These are phyloP conservation scores for Psilocybe cyanescens DNA, from an alignment of 768 basidiomycete species.

Conservation along the genomic window DNA sequence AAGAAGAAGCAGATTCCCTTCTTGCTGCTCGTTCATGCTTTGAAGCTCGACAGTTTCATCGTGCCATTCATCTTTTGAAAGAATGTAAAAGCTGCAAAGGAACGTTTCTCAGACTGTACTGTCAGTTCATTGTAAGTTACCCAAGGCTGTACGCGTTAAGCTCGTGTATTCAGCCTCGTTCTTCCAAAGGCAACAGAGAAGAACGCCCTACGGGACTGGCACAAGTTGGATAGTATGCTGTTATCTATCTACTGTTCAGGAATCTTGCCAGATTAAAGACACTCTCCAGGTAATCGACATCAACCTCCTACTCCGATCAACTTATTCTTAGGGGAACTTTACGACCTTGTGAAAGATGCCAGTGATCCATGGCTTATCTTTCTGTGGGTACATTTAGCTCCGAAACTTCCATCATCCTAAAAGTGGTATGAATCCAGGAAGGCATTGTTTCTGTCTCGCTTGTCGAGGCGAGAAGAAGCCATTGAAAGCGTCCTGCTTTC, in stretches of 20 bases:
- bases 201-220: constrained; percentile 82
- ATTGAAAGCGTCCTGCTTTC: constrained; percentile 81
- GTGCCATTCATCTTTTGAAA: constrained; percentile 68
- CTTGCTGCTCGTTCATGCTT: constrained; percentile 74
- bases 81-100: constrained; percentile 73
- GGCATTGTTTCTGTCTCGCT: constrained; percentile 78
- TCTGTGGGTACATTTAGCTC: constrained; percentile 54
- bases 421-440: constrained; percentile 52
- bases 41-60: constrained; percentile 76
- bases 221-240: constrained; percentile 73
- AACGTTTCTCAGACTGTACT: constrained; percentile 78
- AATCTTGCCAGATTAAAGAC: constrained; percentile 6
- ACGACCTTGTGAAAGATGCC: constrained; percentile 58
- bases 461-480: constrained; percentile 83
- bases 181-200: constrained; percentile 76
- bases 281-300: constrained; percentile 60
- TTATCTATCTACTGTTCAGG: background rate
- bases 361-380: constrained; percentile 86
- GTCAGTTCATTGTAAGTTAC: constrained; percentile 79
- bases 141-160: background rate
- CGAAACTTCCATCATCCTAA: constrained; percentile 4
- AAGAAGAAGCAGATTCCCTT: constrained; percentile 73
- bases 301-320: constrained; percentile 74
- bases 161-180: background rate
- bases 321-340: constrained; percentile 54